phyloP scores from a whole-genome alignment of 352 stramenopile genomes.

The Plasmopara halstedii region DNA sequence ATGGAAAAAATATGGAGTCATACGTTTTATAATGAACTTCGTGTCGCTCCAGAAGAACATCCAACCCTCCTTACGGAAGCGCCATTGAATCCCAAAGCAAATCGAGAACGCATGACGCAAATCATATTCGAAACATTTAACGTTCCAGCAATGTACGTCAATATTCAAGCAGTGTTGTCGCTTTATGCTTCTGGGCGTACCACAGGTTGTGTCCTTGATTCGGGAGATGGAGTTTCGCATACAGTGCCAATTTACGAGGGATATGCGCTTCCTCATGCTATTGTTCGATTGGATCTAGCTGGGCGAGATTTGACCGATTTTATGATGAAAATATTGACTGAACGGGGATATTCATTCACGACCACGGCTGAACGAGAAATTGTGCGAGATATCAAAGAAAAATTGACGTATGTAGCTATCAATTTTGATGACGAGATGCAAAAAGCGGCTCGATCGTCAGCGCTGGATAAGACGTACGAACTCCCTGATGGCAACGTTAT shows the following conservation, averaged over 20 bases:
- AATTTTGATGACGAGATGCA: slow-evolving; percentile 94
- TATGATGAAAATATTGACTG: slow-evolving; percentile 96
- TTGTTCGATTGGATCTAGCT: slow-evolving; percentile 92
- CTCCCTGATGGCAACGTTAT: slow-evolving; percentile 97
- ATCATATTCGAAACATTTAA: slow-evolving; percentile 98
- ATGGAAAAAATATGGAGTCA: slow-evolving; percentile 99
- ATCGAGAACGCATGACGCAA: slow-evolving; percentile 90
- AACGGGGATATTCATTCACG: slow-evolving; percentile 93
- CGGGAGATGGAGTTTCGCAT: slow-evolving; percentile 91
- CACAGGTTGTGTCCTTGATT: slow-evolving; percentile 95
- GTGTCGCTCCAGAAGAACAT: slow-evolving; percentile 94
- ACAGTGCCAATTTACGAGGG: slow-evolving; percentile 93
- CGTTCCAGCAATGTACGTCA: slow-evolving; percentile 92
- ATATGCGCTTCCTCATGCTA: slow-evolving; percentile 93
- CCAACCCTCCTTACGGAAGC: slow-evolving; percentile 93
- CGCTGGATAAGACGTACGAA: slow-evolving; percentile 94
- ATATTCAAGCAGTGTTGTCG: slow-evolving; percentile 91
- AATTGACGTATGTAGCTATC: slow-evolving; percentile 93
- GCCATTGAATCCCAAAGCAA: slow-evolving; percentile 90
- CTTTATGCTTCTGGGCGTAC: slow-evolving; percentile 94
- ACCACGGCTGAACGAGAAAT: slow-evolving; percentile 95
- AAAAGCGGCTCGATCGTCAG: slow-evolving; percentile 59
- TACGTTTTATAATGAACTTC: slow-evolving; percentile 99
- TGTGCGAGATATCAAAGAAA: slow-evolving; percentile 96
- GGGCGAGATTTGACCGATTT: slow-evolving; percentile 93